A percentile compares a stretch with the other conserved stretches of the same genome.
Conservation (phyloP, 176 grass and related monocot genomes). For the Microstegium vimineum region DNA sequence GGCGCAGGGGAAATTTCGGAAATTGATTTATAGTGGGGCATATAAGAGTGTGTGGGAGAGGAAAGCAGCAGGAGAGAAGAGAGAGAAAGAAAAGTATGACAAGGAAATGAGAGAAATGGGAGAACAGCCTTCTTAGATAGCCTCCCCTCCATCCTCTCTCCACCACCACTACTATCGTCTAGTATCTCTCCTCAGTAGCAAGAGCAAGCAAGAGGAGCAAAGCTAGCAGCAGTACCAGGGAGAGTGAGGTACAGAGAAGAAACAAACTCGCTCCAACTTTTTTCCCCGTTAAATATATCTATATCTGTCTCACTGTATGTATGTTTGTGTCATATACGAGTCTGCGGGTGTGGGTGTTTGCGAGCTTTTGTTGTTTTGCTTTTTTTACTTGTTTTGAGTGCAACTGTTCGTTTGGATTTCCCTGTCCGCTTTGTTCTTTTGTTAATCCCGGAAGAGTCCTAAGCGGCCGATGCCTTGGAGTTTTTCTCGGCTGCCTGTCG, state of each 20-base stretch:
- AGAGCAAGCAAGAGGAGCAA: constrained; percentile 12
- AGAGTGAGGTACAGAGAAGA: constrained; percentile 37
- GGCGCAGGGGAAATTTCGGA: constrained; percentile 2
- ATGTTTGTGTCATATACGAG: constrained; percentile 49
- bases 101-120: constrained; percentile 83
- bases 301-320: constrained; percentile 29
- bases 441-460: constrained; percentile 68
- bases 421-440: constrained; percentile 81
- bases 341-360: constrained; percentile 56
- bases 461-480: constrained; percentile 56
- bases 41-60: constrained; percentile 39
- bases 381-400: constrained; percentile 92
- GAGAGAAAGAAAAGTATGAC: constrained; percentile 72
- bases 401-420: constrained; percentile 97
- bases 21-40: constrained; percentile 32
- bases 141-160: constrained; percentile 39
- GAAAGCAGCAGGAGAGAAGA: constrained; percentile 26
- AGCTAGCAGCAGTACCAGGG: background rate
- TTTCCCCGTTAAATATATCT: constrained; percentile 24
- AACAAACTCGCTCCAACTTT: constrained; percentile 41
- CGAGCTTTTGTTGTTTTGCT: constrained; percentile 68
- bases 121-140: constrained; percentile 69
- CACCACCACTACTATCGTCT: constrained; percentile 31
- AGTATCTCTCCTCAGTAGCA: background rate
- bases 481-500: constrained; percentile 64